These are phyloP conservation scores for Phoma sp. DNA, from an alignment of 2,329 filamentous ascomycete genomes.

Conservation along the genomic window DNA sequence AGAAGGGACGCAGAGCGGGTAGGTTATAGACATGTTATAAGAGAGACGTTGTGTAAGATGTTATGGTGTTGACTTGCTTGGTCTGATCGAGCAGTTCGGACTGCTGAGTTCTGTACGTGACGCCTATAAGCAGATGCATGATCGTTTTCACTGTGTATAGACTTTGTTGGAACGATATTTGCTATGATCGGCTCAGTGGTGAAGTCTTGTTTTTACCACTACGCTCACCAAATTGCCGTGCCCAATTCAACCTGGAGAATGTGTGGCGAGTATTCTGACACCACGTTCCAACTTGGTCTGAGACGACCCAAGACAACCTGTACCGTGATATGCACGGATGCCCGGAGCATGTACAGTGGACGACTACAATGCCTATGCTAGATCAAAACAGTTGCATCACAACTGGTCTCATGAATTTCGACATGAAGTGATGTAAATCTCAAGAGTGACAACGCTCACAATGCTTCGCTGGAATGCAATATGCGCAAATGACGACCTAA, in stretches of 20 bases:
- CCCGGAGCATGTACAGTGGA: background rate
- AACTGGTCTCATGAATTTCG: too few species aligned
- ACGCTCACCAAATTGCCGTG: background rate
- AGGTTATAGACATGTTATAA: background rate
- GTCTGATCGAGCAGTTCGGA: background rate
- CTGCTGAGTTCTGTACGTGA: background rate
- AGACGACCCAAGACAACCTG: background rate
- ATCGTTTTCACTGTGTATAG: background rate
- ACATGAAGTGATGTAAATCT: background rate
- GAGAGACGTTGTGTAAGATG: background rate
- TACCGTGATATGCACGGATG: background rate
- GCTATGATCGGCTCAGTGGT: background rate
- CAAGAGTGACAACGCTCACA: background rate
- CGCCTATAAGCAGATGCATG: background rate
- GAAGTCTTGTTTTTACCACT: background rate
- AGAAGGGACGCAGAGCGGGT: background rate
- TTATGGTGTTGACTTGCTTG: background rate
- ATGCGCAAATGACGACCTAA: background rate
- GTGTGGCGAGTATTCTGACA: background rate
- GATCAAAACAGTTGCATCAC: background rate
- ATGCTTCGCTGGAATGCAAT: constrained; percentile 3
- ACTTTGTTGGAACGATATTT: background rate
- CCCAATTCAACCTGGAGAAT: background rate
- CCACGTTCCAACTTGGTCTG: background rate
- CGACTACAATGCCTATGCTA: background rate